Evolutionary conservation across 2,329 filamentous ascomycete species (phyloP).

Genomic region (Clarireedia paspali): DNA sequence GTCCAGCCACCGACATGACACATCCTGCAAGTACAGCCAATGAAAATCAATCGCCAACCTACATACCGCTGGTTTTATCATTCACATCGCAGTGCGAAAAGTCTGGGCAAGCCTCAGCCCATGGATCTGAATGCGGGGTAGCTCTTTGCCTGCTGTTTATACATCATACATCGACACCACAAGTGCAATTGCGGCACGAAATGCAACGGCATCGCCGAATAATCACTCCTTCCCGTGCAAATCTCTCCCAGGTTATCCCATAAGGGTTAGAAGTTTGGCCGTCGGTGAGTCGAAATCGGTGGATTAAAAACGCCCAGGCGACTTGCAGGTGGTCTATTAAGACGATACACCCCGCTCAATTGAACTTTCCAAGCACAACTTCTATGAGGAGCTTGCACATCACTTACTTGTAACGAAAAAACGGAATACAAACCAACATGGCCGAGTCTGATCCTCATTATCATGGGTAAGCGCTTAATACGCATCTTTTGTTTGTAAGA

Average conservation of each 20-base stretch:
- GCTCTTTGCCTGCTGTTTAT: not conserved
- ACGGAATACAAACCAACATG: not conserved
- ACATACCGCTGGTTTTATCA: not conserved
- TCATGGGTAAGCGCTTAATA: not conserved
- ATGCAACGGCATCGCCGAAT: not conserved
- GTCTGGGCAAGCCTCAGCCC: not conserved
- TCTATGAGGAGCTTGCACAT: not conserved
- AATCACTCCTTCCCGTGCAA: no score
- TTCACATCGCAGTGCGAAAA: not conserved
- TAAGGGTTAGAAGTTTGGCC: no score
- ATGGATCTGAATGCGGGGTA: conserved; percentile 7
- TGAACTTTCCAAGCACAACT: not conserved
- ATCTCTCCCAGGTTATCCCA: no score
- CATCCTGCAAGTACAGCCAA: not conserved
- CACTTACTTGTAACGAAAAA: not conserved
- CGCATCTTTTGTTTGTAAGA: not conserved
- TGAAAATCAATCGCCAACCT: not conserved
- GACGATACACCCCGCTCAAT: not conserved
- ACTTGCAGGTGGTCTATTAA: no score
- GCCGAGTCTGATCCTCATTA: not conserved
- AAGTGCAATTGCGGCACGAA: no score
- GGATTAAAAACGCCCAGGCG: no score
- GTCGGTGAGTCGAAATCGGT: no score
- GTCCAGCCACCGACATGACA: not conserved
- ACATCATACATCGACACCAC: no score